Evolutionary conservation across 805 yeast species (phyloP), one percentile per base, ranked within the genome.

Genomic region (Metschnikowia colocasiae): DNA sequence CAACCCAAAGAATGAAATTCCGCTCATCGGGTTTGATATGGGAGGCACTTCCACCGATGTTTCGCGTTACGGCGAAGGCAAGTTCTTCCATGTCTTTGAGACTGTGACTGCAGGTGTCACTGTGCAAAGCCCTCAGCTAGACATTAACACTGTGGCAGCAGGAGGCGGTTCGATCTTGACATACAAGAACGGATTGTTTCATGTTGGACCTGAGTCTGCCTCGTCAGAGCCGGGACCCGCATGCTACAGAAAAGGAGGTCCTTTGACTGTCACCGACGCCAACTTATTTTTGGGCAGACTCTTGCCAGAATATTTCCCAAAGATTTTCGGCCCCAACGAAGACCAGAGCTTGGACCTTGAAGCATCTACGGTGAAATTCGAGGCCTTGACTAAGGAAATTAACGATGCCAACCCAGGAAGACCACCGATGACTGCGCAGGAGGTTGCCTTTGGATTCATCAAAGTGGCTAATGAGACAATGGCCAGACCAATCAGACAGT

Each of bases 1-100:
- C 50, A 59, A 63, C 47, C 51, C 61, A 9, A 54, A 54, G 16
- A 76, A 77, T 46, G 65, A 68, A 10, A 74, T 76, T 20, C 90
- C 95, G 0, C 71, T 85, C 40, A 64, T 71, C 26, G 76, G 76
- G 1, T 65, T 65, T 49, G 67, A 73, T 56, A 74, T 74, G 46
- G 77, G 77, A 35, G 77, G 77, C 20, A 73, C 77, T 1, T 69
- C 75, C 20, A 73, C 77, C 3, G 77, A 73, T 48, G 76, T 73
- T 6, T 71, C 75, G 2, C 55, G 77, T 29, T 72, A 65, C 47
- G 55, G 69, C 4, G 59, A 53, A 43, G 77, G 77, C 3, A 57
- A 51, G 25, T 58, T 71, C 40, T 72, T 69, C 44, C 76, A 73
- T 48, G 73, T 73, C 26, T 71, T 61, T 51, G 76, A 72, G 50